Evolutionary conservation across 352 stramenopile genomes (phyloP).

Genomic region (Pythium brachiatum): DNA sequence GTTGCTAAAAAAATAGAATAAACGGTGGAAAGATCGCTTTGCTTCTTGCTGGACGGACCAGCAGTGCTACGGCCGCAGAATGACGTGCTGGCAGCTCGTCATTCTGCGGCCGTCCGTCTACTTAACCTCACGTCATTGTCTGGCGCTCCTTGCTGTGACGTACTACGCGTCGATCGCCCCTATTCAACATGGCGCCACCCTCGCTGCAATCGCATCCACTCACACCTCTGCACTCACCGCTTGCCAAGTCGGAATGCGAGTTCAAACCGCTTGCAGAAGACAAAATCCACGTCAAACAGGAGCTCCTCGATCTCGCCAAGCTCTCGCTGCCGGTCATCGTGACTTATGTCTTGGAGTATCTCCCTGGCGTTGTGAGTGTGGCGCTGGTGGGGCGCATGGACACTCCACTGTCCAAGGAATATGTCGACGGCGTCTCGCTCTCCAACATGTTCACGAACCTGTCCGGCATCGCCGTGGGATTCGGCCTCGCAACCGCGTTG

Average conservation of each 20-base stretch:
- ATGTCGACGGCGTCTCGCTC: constrained; percentile 52
- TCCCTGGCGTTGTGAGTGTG: constrained; percentile 51
- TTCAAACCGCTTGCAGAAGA: constrained; percentile 4
- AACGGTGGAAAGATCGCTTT: no score
- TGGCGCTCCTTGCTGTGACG: no score
- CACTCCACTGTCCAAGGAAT: constrained; percentile 50
- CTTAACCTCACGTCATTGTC: no score
- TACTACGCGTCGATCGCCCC: no score
- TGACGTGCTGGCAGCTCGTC: no score
- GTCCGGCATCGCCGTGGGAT: constrained; percentile 53
- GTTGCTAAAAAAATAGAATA: no score
- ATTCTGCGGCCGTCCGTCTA: no score
- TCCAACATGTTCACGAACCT: constrained; percentile 76
- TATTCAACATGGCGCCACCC: background rate
- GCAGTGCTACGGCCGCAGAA: no score
- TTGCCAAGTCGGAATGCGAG: background rate
- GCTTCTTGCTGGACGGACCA: no score
- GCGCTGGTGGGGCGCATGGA: constrained; percentile 62
- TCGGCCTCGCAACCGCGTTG: constrained; percentile 47
- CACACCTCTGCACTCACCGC: background rate
- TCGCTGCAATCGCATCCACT: background rate
- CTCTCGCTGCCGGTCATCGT: constrained; percentile 13
- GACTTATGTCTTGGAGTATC: constrained; percentile 48
- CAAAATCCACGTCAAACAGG: background rate
- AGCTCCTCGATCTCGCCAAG: constrained; percentile 10